These are phyloP conservation scores for Phlebiopsis gigantea DNA, from an alignment of 768 basidiomycete genomes.

Conservation along the genomic window DNA sequence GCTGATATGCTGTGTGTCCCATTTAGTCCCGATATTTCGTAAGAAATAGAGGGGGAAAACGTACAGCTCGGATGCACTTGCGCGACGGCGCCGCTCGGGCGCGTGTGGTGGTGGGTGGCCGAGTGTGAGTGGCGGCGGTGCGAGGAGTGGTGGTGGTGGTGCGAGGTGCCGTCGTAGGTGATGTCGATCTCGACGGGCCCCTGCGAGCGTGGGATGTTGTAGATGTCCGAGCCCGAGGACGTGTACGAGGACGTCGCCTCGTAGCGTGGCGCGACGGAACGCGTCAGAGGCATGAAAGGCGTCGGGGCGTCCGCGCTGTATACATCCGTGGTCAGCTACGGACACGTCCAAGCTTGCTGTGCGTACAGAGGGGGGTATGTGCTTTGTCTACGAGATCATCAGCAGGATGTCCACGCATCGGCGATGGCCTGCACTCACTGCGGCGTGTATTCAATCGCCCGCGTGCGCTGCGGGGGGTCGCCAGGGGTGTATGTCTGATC, in stretches of 20 bases:
- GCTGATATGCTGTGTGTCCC: background rate
- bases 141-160: background rate
- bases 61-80: background rate
- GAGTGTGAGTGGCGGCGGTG: background rate
- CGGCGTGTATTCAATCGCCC: background rate
- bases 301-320: background rate
- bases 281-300: slow-evolving; percentile 11
- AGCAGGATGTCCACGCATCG: background rate
- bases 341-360: background rate
- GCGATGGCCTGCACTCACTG: background rate
- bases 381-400: background rate
- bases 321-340: background rate
- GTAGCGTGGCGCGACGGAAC: slow-evolving; percentile 3
- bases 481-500: slow-evolving; percentile 9
- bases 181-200: background rate
- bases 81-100: background rate
- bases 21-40: background rate
- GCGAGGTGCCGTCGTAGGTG: background rate
- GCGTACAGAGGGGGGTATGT: slow-evolving; percentile 4
- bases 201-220: background rate
- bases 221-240: background rate
- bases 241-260: background rate
- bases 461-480: background rate
- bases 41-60: background rate
- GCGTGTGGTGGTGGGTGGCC: background rate